Evolutionary conservation across 2,329 filamentous ascomycete species (phyloP).

Genomic region (Pseudocercospora crystallina): DNA sequence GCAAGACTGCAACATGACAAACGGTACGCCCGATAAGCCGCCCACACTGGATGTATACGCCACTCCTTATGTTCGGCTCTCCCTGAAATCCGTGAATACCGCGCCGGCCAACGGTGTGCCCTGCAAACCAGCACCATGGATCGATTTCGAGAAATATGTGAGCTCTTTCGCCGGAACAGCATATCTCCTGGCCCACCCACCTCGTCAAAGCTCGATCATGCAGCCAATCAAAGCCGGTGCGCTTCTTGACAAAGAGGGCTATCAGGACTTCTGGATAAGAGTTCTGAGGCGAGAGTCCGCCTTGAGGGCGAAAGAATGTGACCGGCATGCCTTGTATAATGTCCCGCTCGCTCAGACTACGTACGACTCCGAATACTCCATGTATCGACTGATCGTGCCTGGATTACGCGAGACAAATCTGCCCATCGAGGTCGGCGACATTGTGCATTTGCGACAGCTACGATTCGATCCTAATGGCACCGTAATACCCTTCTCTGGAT

Average conservation of each 20-base stretch:
- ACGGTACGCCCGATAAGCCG: neutral
- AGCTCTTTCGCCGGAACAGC: conserved; percentile 13
- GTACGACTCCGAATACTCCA: conserved; percentile 13
- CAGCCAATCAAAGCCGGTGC: too few relatives aligned
- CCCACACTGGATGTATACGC: conserved; percentile 25
- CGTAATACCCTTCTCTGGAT: conserved; percentile 4
- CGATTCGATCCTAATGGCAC: conserved; percentile 16
- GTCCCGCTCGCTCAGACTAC: conserved; percentile 5
- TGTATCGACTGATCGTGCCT: conserved; percentile 22
- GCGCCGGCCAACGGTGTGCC: conserved; percentile 11
- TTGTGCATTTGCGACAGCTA: conserved; percentile 26
- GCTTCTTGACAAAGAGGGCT: neutral
- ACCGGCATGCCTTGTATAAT: conserved; percentile 25
- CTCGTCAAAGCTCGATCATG: neutral
- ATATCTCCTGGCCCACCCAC: neutral
- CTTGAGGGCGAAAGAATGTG: conserved; percentile 20
- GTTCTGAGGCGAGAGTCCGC: conserved; percentile 18
- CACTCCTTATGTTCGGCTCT: conserved; percentile 23
- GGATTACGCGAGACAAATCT: conserved; percentile 26
- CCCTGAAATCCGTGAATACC: conserved; percentile 17
- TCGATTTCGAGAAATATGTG: conserved; percentile 14
- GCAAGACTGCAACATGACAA: too few relatives aligned
- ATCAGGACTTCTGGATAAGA: neutral
- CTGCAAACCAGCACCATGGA: conserved; percentile 14
- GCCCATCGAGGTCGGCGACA: conserved; percentile 26